Base-by-base conservation (phyloP, 371 early-diverging fungal genomes). In the Mortierella sp. region DNA sequence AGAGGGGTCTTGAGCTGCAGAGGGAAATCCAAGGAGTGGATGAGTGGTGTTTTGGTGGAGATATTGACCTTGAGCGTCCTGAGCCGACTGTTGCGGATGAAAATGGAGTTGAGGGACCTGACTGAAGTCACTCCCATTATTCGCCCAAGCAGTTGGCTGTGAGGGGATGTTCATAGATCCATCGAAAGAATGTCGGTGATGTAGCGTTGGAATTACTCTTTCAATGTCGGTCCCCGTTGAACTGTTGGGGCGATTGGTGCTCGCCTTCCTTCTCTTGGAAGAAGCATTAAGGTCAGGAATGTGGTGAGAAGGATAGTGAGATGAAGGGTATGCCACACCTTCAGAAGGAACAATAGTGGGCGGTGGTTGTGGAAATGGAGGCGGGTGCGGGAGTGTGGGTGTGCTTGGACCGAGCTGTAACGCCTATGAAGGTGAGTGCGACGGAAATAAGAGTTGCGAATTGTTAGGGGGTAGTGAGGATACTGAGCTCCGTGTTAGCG, bases 211-310 rank as follows among this genome's bases (percentile, higher is more conserved):
- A 14, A 43, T 21, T 27, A 26, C 0, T 21, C 47, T 26, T 30
- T 5, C 28, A 50, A 10, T 26, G 8, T 39, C 41, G n/a, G 6
- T 23, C 10, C 41, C 19, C 5, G 3, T 27, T 10, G 30, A 10
- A n/a, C 27, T 38, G 30, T 38, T 38, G 41, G 26, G 34, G 27
- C 54, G 63, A 39, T 39, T 54, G n/a, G 43, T 47, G 21, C 54
- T 28, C 34, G 54, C 63, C 23, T 54, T 54, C 42, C 47, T 62
- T 39, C 63, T 54, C 31, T 47, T 62, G 39, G 63, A 24, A 48
- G 14, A 54, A 30, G 47, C 54, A 28, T 62, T 54, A 21, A 26
- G 19, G 13, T 46, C 46, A 21, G 41, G 41, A 8, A 26, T 48
- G 21, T 39, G 45, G n/a, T 55, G 56, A 14, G 47, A 18, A 24